Conservation (phyloP, 352 stramenopile species). For the Globisporangium middletonii region DNA sequence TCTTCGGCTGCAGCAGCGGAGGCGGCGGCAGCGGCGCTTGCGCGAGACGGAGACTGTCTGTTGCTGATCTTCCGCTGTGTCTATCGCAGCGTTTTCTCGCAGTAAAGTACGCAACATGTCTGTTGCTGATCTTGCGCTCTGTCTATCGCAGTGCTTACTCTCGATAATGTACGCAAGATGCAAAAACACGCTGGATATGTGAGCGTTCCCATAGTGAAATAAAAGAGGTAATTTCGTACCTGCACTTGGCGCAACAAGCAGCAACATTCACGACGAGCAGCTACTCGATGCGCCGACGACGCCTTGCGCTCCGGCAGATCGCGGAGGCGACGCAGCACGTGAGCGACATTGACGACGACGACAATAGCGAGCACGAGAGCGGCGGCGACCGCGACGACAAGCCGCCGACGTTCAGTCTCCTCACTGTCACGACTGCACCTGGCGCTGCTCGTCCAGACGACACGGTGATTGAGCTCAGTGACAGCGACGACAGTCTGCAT, state of each 20-base stretch:
- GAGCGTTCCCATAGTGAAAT: too few relatives aligned
- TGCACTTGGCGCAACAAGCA: background rate
- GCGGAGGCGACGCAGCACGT: conserved; percentile 14
- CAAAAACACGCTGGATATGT: too few relatives aligned
- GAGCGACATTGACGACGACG: conserved; percentile 16
- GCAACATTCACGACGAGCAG: background rate
- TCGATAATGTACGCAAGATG: too few relatives aligned
- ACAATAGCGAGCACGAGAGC: background rate
- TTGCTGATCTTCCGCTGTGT: background rate
- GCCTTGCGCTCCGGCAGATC: conserved; percentile 22
- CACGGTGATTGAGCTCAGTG: conserved; percentile 1
- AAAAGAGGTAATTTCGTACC: too few relatives aligned
- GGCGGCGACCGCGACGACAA: background rate
- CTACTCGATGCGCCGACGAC: conserved; percentile 15
- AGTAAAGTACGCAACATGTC: too few relatives aligned
- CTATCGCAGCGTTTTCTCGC: background rate
- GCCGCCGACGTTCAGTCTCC: conserved; percentile 16
- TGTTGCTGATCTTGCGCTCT: background rate
- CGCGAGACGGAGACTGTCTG: background rate
- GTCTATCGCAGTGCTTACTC: background rate
- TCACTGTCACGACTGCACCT: conserved; percentile 2
- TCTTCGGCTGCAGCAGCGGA: background rate
- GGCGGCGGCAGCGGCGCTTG: background rate
- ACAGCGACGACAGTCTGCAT: conserved; percentile 2
- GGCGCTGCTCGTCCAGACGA: background rate